Evolutionary conservation across 495 filamentous ascomycete species (phyloP).

Genomic region (Hyphodiscus hymeniophilus): DNA sequence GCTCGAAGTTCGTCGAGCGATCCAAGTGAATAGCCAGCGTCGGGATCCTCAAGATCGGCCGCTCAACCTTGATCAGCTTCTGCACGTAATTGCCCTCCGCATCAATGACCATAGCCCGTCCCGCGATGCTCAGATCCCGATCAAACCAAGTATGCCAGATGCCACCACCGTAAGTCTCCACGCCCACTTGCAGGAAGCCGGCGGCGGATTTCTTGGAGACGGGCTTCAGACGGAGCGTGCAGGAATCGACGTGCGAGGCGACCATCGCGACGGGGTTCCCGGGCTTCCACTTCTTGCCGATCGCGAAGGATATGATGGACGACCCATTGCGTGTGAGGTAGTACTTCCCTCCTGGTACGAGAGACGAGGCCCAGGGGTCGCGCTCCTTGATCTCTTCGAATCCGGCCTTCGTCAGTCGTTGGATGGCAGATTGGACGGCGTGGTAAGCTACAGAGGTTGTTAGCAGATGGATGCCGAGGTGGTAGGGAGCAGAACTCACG

Average conservation of each 20-base stretch:
- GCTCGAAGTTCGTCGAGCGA: conserved; percentile 72
- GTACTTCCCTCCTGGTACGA: conserved; percentile 88
- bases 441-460: conserved; percentile 66
- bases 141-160: conserved; percentile 87
- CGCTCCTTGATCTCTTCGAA: conserved; percentile 87
- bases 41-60: conserved; percentile 84
- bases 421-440: conserved; percentile 72
- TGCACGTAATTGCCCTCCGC: conserved; percentile 67
- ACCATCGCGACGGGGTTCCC: conserved; percentile 94
- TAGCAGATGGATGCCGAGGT: conserved; percentile 6
- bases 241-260: conserved; percentile 94
- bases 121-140: conserved; percentile 85
- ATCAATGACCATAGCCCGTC: conserved; percentile 73
- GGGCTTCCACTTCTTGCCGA: conserved; percentile 87
- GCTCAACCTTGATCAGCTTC: conserved; percentile 83
- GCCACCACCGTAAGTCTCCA: conserved; percentile 94
- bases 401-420: conserved; percentile 67
- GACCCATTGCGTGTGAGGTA: conserved; percentile 92
- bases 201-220: conserved; percentile 75
- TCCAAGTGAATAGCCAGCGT: conserved; percentile 92
- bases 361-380: conserved; percentile 73
- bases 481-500: conserved; percentile 47
- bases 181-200: conserved; percentile 92
- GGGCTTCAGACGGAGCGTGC: conserved; percentile 84
- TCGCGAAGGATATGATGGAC: conserved; percentile 88